Base-by-base conservation (phyloP, 2,329 filamentous ascomycete species). In the Aspergillus pseudoviridinutans region DNA sequence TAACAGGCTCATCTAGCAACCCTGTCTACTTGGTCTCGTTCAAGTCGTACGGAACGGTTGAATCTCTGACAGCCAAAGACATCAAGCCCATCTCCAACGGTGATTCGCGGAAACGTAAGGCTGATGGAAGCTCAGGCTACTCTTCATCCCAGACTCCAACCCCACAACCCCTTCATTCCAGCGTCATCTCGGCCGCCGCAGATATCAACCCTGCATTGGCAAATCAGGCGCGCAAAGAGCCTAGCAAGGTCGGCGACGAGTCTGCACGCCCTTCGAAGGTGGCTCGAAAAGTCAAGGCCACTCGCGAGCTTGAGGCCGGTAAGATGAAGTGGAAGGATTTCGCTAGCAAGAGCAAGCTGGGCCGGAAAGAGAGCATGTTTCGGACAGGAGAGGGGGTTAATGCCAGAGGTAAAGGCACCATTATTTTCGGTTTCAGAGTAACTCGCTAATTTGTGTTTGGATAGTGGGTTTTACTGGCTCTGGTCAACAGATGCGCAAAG, bases 351-450 rank as follows among this genome's bases (percentile, higher is more conserved):
- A 80, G 81, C 58, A 87, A 85, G 70, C 73, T 79, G 58, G 77
- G 79, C n/a, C 92, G 91, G 79, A 96, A 96, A 77, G 91, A 96
- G 51, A 96, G 91, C 81, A 97, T 97, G 92, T 97, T 97, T 74
- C 87, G 92, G 50, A 97, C 92, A 2, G 91, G 92, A 0, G 92
- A 96, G 32, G 88, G 91, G 60, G 84, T 94, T 25, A 85, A 91
- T 68, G 92, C 90, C 57, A 85, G 92, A 88, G 92, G 92, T 96
- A 78, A 78, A 49, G 60, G 59, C 47, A 61, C n/a, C 32, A 53
- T 59, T 10, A 32, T 55, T 32, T 54, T 38, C 50, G 50, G n/a
- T 12, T 29, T 46, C 28, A 51, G n/a, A 53, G 3, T 51, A n/a
- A 56, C 50, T n/a, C 44, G 12, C 58, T 59, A 46, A 63, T 71